Percentiles rank a stretch among this genome's conserved stretches.
Evolutionary conservation across 495 filamentous ascomycete genomes (phyloP).

Genomic region (Neurospora discreta): DNA sequence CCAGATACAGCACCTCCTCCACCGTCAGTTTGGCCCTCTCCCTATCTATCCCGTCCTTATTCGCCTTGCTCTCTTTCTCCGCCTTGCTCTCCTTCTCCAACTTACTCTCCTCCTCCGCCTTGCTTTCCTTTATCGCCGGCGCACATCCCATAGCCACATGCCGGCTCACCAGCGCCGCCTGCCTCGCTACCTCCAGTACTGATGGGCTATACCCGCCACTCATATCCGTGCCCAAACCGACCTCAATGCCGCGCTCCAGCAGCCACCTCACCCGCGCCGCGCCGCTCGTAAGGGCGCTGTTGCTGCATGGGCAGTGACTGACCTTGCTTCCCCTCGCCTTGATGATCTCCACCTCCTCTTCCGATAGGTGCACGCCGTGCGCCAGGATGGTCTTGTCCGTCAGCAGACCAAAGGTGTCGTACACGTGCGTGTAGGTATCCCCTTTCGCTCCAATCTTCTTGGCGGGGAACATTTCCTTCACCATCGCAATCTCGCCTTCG

Average conservation of each 20-base stretch:
- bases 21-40: conserved; percentile 51
- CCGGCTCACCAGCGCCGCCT: conserved; percentile 64
- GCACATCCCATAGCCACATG: conserved; percentile 43
- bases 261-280: conserved; percentile 58
- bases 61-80: not conserved
- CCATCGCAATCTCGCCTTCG: conserved; percentile 55
- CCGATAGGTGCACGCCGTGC: conserved; percentile 68
- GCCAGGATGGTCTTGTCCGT: conserved; percentile 69
- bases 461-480: conserved; percentile 55
- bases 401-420: conserved; percentile 61
- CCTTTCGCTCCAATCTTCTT: conserved; percentile 19
- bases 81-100: too few relatives aligned
- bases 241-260: conserved; percentile 60
- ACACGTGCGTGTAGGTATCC: conserved; percentile 61
- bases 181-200: conserved; percentile 67
- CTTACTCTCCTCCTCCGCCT: not conserved
- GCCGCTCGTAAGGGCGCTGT: conserved; percentile 68
- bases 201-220: conserved; percentile 72
- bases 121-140: not conserved
- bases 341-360: conserved; percentile 53
- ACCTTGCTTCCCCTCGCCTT: conserved; percentile 50
- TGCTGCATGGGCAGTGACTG: conserved; percentile 78
- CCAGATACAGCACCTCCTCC: conserved; percentile 82
- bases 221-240: conserved; percentile 85
- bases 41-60: conserved; percentile 13